Evolutionary conservation across 1,284 basidiomycete species (phyloP).

Genomic region (Sphagnurus paluster): DNA sequence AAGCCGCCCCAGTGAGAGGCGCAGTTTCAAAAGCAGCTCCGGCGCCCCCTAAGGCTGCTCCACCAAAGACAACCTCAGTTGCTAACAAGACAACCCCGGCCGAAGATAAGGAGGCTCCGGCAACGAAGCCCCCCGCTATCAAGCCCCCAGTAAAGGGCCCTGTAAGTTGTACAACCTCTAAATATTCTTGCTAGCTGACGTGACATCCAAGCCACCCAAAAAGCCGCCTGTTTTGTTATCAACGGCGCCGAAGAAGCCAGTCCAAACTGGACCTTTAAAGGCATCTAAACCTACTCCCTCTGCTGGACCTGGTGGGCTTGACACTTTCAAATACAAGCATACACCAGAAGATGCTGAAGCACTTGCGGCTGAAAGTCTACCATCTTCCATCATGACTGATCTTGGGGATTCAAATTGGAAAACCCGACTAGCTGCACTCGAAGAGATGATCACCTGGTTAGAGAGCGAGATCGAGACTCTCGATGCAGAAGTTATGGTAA

Average conservation of each 20-base stretch:
- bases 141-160: constrained; percentile 52
- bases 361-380: constrained; percentile 76
- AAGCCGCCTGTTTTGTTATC: constrained; percentile 37
- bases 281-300: constrained; percentile 21
- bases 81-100: constrained; percentile 20
- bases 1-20: constrained; percentile 44
- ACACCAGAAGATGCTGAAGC: constrained; percentile 91
- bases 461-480: constrained; percentile 66
- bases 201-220: constrained; percentile 46
- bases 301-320: constrained; percentile 48
- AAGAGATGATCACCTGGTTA: constrained; percentile 86
- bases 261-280: constrained; percentile 18
- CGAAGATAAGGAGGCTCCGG: constrained; percentile 19
- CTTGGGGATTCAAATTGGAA: constrained; percentile 94
- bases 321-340: constrained; percentile 91
- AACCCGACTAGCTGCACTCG: constrained; percentile 81
- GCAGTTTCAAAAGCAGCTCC: constrained; percentile 37
- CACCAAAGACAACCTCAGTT: constrained; percentile 20
- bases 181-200: background rate
- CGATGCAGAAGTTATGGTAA: constrained; percentile 89
- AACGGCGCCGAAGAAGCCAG: constrained; percentile 31
- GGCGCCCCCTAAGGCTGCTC: constrained; percentile 30
- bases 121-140: constrained; percentile 43
- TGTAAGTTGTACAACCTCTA: constrained; percentile 14
- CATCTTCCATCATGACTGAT: constrained; percentile 68